phyloP scores from a whole-genome alignment of 805 yeast species.

The Yamadazyma endophytica region DNA sequence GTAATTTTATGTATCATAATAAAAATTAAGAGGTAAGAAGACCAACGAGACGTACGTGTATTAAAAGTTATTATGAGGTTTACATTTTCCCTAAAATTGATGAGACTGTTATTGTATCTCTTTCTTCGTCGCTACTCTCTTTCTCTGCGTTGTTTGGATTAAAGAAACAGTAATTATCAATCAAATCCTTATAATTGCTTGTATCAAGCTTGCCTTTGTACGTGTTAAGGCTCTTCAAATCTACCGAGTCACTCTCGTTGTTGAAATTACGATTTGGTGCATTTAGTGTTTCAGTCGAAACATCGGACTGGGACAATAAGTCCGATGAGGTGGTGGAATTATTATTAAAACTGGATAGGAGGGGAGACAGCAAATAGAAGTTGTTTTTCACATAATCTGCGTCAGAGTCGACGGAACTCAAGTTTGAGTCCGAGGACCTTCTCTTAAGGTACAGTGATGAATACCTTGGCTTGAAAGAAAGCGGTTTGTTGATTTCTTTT shows the following conservation, averaged over 20 bases:
- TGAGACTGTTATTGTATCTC: too few relatives aligned
- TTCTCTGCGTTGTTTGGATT: constrained; percentile 5
- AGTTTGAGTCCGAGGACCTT: constrained; percentile 23
- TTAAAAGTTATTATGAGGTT: not conserved
- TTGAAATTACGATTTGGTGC: constrained; percentile 1
- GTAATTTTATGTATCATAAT: not conserved
- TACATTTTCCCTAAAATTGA: not conserved
- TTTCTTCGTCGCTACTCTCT: not conserved
- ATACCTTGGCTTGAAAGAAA: constrained; percentile 29
- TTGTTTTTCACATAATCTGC: constrained; percentile 31
- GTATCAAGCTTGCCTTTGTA: constrained; percentile 20
- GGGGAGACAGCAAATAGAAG: constrained; percentile 34
- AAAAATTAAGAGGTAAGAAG: not conserved
- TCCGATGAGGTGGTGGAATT: constrained; percentile 1
- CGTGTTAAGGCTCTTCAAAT: constrained; percentile 2
- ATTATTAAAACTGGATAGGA: constrained; percentile 17
- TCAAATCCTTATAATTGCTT: constrained; percentile 50
- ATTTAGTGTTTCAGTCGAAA: constrained; percentile 6
- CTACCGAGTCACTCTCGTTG: not conserved
- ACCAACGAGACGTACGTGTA: not conserved
- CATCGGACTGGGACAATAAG: not conserved
- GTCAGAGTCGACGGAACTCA: constrained; percentile 6
- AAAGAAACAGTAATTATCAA: constrained; percentile 61
- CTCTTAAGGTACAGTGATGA: constrained; percentile 34
- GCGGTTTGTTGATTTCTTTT: too few relatives aligned